A percentile compares a stretch with the other conserved stretches of the same genome.
Conservation (phyloP, 345 rosid species). For the Gossypium stocksii region DNA sequence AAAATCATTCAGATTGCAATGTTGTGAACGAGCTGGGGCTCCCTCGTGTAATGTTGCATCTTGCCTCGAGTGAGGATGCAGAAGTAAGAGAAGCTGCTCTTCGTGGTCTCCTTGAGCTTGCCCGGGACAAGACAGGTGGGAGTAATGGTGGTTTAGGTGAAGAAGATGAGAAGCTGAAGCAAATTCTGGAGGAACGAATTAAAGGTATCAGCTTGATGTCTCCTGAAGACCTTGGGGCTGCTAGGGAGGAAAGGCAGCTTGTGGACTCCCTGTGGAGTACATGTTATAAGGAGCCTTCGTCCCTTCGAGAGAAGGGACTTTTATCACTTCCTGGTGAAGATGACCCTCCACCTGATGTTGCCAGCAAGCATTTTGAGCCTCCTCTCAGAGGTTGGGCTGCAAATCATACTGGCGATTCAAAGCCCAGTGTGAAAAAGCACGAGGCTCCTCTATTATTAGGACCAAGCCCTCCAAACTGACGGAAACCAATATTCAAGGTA, state of each 20-base stretch:
- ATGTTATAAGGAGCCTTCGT: constrained; percentile 64
- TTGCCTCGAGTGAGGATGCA: constrained; percentile 66
- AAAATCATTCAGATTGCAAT: constrained; percentile 63
- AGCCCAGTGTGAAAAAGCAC: constrained; percentile 40
- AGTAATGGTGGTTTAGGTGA: constrained; percentile 35
- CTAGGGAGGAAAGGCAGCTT: constrained; percentile 76
- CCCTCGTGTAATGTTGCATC: constrained; percentile 74
- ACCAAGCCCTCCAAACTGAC: constrained; percentile 30
- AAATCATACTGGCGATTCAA: constrained; percentile 25
- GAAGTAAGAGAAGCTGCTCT: constrained; percentile 86
- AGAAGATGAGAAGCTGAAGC: constrained; percentile 55
- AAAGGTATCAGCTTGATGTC: constrained; percentile 59
- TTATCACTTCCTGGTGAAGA: constrained; percentile 80
- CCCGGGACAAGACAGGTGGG: constrained; percentile 39
- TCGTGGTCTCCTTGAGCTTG: constrained; percentile 63
- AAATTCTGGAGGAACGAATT: constrained; percentile 66
- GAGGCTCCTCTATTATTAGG: constrained; percentile 65
- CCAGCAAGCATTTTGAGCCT: constrained; percentile 70
- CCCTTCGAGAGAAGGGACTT: constrained; percentile 62
- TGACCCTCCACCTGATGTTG: constrained; percentile 63
- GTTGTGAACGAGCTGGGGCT: constrained; percentile 65
- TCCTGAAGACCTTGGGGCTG: constrained; percentile 71
- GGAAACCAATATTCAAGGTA: constrained; percentile 13
- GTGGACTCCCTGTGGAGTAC: constrained; percentile 75
- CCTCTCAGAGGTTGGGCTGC: constrained; percentile 73